These are phyloP conservation scores for Caryopteris hybrid DNA, from an alignment of 305 asterid genomes.

Conservation along the genomic window DNA sequence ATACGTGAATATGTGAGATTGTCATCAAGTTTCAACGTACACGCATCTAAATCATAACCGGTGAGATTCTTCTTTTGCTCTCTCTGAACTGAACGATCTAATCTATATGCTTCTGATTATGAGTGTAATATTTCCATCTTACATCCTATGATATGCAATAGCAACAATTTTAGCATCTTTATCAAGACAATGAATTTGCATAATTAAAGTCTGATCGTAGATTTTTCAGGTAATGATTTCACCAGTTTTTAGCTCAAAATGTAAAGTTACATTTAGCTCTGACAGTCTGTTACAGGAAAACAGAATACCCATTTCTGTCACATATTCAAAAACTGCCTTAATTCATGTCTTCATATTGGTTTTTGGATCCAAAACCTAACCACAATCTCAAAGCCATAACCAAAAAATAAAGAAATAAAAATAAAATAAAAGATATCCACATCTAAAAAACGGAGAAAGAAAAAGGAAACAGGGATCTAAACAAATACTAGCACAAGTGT, in stretches of 20 bases:
- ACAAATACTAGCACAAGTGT: too few relatives aligned
- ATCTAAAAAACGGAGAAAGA: not conserved
- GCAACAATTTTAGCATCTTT: not conserved
- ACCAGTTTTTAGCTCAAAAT: not conserved
- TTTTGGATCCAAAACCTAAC: not conserved
- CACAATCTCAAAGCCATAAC: not conserved
- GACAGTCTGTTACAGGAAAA: not conserved
- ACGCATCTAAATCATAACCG: not conserved
- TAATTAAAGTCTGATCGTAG: not conserved
- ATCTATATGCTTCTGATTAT: not conserved
- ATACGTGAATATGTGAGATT: not conserved
- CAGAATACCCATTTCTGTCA: not conserved
- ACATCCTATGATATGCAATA: not conserved
- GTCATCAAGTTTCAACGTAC: not conserved
- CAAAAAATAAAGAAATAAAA: too few relatives aligned
- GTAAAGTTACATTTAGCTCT: not conserved
- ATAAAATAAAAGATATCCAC: too few relatives aligned
- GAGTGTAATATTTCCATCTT: not conserved
- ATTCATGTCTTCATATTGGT: not conserved
- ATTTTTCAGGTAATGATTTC: not conserved
- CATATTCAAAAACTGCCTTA: constrained; percentile 7
- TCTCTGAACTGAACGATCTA: not conserved
- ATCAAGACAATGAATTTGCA: not conserved
- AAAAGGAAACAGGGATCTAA: not conserved
- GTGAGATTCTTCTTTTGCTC: not conserved